Percentiles rank a stretch among this genome's conserved stretches.
phyloP scores from a whole-genome alignment of 768 basidiomycete species.

The Rhizopogon rudus region DNA sequence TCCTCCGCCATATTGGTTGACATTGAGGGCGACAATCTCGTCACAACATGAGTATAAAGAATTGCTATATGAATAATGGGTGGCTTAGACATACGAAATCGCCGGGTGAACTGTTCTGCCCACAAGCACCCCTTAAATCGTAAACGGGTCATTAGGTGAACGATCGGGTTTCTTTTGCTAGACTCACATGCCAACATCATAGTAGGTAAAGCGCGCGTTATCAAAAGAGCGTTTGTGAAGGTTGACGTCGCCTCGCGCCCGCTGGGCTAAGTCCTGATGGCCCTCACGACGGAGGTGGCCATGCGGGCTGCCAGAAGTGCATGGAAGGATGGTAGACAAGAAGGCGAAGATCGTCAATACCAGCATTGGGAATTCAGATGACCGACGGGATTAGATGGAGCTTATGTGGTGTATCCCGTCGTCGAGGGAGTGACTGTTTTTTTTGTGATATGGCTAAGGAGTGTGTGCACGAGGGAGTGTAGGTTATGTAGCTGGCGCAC shows the following conservation, averaged over 20 bases:
- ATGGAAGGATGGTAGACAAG: conserved; percentile 28
- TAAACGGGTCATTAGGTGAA: neutral
- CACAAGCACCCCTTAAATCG: conserved; percentile 49
- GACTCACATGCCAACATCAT: conserved; percentile 46
- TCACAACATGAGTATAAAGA: conserved; percentile 35
- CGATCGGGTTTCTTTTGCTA: conserved; percentile 1
- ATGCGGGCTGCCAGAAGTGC: conserved; percentile 26
- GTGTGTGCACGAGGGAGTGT: neutral
- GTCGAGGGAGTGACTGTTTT: neutral
- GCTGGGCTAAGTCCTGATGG: conserved; percentile 43
- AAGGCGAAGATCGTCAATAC: conserved; percentile 27
- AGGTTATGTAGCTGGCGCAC: too few relatives aligned
- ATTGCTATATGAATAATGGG: conserved; percentile 23
- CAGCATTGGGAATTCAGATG: conserved; percentile 11
- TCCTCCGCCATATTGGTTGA: conserved; percentile 45
- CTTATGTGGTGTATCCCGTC: neutral
- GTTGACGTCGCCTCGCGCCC: conserved; percentile 33
- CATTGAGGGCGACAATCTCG: conserved; percentile 25
- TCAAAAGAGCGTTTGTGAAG: conserved; percentile 29
- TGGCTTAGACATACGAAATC: conserved; percentile 35
- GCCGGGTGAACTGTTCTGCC: conserved; percentile 27
- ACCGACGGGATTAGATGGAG: neutral
- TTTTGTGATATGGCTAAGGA: neutral
- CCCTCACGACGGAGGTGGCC: conserved; percentile 20
- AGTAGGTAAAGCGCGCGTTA: conserved; percentile 45